Evolutionary conservation across 208 protist genomes (phyloP).

Genomic region (Leishmania lainsoni): DNA sequence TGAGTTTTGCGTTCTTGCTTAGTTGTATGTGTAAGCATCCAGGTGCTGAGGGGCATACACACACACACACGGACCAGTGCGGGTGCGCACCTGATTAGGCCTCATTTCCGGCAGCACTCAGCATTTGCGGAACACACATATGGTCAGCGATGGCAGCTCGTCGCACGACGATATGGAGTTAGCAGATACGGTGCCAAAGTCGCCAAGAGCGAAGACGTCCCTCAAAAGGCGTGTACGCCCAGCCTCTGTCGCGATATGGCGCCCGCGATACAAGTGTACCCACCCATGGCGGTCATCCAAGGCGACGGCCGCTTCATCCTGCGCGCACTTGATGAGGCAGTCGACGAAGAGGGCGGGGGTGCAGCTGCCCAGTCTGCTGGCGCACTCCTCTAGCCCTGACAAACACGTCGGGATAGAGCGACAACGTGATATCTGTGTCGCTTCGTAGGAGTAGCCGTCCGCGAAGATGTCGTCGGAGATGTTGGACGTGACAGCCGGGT

Average conservation of each 20-base stretch:
- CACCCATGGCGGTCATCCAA: conserved; percentile 33
- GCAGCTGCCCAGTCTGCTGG: conserved; percentile 17
- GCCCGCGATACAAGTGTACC: conserved; percentile 39
- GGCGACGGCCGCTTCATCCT: conserved; percentile 34
- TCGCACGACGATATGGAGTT: background rate
- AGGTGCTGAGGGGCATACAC: background rate
- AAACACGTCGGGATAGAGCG: conserved; percentile 4
- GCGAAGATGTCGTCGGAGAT: background rate
- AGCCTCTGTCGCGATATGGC: conserved; percentile 18
- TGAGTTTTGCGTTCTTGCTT: background rate
- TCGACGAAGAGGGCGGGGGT: conserved; percentile 36
- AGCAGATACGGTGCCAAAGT: background rate
- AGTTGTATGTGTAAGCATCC: background rate
- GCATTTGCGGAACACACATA: conserved; percentile 40
- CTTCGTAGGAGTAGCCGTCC: conserved; percentile 23
- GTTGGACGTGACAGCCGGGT: background rate
- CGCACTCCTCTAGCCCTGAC: background rate
- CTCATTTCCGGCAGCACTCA: background rate
- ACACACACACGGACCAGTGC: background rate
- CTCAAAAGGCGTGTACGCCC: conserved; percentile 20
- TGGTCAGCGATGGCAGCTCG: conserved; percentile 17
- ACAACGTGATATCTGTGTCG: conserved; percentile 18
- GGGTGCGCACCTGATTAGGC: background rate
- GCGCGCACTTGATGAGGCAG: conserved; percentile 33
- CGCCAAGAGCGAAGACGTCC: conserved; percentile 20